phyloP scores from a whole-genome alignment of 306 rosid species.

The Quercus berberidifolia region DNA sequence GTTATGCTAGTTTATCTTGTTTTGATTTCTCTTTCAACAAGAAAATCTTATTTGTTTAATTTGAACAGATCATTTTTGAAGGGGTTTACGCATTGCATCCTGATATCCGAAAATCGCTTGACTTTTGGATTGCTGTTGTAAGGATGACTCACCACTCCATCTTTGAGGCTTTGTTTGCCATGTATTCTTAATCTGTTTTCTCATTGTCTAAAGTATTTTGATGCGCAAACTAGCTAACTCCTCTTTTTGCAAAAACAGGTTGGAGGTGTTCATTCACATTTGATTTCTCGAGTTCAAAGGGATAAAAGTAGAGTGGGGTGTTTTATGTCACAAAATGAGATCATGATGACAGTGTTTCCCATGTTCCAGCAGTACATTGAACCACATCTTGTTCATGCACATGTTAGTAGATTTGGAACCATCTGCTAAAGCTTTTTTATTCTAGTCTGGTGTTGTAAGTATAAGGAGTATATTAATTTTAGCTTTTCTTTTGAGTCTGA shows the following conservation, averaged over 20 bases:
- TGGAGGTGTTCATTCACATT: conserved; percentile 99
- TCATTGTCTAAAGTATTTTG: neutral
- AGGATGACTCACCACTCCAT: conserved; percentile 36
- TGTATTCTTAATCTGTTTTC: neutral
- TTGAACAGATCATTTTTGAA: conserved; percentile 87
- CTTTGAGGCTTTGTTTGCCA: conserved; percentile 4
- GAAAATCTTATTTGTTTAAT: conserved; percentile 15
- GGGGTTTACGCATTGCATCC: conserved; percentile 99
- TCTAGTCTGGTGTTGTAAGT: neutral
- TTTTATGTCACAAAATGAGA: conserved; percentile 90
- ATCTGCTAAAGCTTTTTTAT: neutral
- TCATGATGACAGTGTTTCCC: conserved; percentile 95
- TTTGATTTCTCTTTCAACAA: conserved; percentile 8
- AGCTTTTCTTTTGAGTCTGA: neutral
- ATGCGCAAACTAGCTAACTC: neutral
- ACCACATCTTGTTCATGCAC: conserved; percentile 98
- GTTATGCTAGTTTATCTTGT: conserved; percentile 9
- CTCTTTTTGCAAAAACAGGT: conserved; percentile 53
- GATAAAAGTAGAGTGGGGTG: conserved; percentile 93
- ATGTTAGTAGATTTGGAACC: conserved; percentile 55
- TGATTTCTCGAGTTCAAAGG: conserved; percentile 97
- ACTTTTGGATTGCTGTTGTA: conserved; percentile 97
- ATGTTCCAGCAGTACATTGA: conserved; percentile 98
- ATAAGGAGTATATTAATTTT: neutral
- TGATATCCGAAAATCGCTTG: conserved; percentile 83